These are phyloP conservation scores for Lactarius akahatsu DNA, from an alignment of 768 basidiomycete genomes.

Conservation along the genomic window DNA sequence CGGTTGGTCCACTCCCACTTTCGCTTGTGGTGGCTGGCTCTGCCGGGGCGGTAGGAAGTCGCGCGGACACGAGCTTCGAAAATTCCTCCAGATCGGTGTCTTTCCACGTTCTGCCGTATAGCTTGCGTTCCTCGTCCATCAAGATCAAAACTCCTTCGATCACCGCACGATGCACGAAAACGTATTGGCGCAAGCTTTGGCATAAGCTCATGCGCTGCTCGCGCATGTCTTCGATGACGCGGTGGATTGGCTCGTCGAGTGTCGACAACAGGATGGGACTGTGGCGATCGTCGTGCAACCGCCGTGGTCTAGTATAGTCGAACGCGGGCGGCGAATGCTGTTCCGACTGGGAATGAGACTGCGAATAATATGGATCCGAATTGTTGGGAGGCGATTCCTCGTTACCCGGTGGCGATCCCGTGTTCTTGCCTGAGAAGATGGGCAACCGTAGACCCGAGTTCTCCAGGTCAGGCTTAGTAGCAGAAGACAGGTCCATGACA, in stretches of 20 bases:
- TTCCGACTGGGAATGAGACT: slow-evolving; percentile 22
- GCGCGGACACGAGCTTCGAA: slow-evolving; percentile 30
- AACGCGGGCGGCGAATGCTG: slow-evolving; percentile 34
- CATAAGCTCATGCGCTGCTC: slow-evolving; percentile 97
- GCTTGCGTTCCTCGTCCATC: slow-evolving; percentile 65
- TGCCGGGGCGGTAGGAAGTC: slow-evolving; percentile 13
- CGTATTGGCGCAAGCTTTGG: slow-evolving; percentile 91
- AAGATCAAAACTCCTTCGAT: slow-evolving; percentile 78
- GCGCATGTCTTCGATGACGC: slow-evolving; percentile 89
- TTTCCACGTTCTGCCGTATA: slow-evolving; percentile 32
- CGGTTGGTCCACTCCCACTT: slow-evolving; percentile 1
- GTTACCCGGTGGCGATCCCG: slow-evolving; percentile 18
- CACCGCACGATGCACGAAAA: slow-evolving; percentile 86
- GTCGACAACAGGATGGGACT: slow-evolving; percentile 61
- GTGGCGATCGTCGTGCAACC: slow-evolving; percentile 46
- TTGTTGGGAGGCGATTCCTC: slow-evolving; percentile 19
- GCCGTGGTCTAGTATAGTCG: slow-evolving; percentile 64
- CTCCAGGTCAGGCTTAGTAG: slow-evolving; percentile 16
- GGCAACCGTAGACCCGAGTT: slow-evolving; percentile 7
- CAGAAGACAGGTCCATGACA: slow-evolving; percentile 23
- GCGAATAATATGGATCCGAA: slow-evolving; percentile 21
- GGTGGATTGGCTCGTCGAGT: slow-evolving; percentile 74
- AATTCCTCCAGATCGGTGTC: slow-evolving; percentile 23
- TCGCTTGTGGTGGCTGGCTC: slow-evolving; percentile 14
- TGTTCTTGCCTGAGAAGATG: slow-evolving; percentile 8